Evolutionary conservation across 1,284 basidiomycete species (phyloP).

Genomic region (Leccinum subrobustum): DNA sequence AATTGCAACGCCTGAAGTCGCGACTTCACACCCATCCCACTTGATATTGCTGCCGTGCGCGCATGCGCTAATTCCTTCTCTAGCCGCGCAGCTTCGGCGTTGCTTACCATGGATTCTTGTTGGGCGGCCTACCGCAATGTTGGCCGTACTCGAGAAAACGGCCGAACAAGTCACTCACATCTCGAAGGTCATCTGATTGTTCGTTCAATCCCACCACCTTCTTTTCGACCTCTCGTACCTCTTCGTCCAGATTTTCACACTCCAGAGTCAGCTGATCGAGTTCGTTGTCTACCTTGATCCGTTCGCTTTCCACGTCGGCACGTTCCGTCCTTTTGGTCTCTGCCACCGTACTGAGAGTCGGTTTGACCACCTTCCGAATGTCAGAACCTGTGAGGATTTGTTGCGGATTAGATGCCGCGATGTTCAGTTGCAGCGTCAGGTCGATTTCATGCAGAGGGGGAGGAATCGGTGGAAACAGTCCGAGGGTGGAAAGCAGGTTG

Average conservation of each 20-base stretch:
- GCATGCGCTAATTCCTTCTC: conserved; percentile 71
- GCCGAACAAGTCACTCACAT: conserved; percentile 48
- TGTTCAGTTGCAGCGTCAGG: conserved; percentile 73
- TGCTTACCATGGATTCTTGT: conserved; percentile 63
- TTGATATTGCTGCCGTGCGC: conserved; percentile 69
- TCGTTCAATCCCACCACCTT: conserved; percentile 65
- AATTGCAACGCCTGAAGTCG: conserved; percentile 68
- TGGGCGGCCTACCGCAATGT: conserved; percentile 58
- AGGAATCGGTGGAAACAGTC: conserved; percentile 66
- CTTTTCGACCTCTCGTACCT: conserved; percentile 67
- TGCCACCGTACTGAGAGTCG: conserved; percentile 65
- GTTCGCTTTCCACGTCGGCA: conserved; percentile 68
- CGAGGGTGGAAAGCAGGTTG: conserved; percentile 68
- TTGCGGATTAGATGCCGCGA: conserved; percentile 64
- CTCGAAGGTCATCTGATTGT: conserved; percentile 75
- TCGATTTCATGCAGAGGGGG: conserved; percentile 68
- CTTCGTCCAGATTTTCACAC: conserved; percentile 75
- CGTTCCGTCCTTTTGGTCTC: conserved; percentile 68
- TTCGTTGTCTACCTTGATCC: conserved; percentile 75
- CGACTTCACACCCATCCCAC: conserved; percentile 76
- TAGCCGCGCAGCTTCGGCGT: conserved; percentile 57
- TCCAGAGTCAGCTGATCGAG: conserved; percentile 73
- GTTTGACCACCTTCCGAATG: conserved; percentile 67
- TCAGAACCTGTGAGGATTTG: conserved; percentile 64
- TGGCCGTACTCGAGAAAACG: neutral